phyloP scores from a whole-genome alignment of 805 yeast genomes.

The Yamadazyma laniorum region DNA sequence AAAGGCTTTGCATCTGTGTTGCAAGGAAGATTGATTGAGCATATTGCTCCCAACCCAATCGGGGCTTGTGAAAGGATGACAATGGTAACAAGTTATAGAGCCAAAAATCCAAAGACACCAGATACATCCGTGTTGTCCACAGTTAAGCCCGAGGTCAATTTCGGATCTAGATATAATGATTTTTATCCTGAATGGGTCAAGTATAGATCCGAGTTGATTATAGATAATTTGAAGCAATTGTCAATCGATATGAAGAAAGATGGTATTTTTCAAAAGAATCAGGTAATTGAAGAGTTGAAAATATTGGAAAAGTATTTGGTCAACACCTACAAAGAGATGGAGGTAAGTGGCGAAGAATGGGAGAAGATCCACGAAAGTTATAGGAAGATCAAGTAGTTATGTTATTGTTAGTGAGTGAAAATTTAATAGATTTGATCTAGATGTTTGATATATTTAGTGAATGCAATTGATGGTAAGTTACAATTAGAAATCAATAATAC shows the following conservation, averaged over 20 bases:
- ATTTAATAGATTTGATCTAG: too few relatives aligned
- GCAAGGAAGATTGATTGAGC: slow-evolving; percentile 41
- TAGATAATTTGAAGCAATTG: slow-evolving; percentile 23
- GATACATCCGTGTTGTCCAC: slow-evolving; percentile 36
- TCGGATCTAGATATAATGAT: slow-evolving; percentile 32
- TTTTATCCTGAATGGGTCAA: slow-evolving; percentile 40
- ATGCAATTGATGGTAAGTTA: too few relatives aligned
- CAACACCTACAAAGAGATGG: slow-evolving; percentile 28
- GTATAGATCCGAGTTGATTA: slow-evolving; percentile 27
- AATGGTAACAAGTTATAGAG: slow-evolving; percentile 41
- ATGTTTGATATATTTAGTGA: too few relatives aligned
- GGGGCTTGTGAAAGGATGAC: slow-evolving; percentile 39
- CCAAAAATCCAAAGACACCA: slow-evolving; percentile 25
- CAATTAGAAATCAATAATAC: too few relatives aligned
- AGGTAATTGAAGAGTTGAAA: slow-evolving; percentile 19
- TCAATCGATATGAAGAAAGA: slow-evolving; percentile 11
- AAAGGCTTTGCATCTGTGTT: slow-evolving; percentile 37
- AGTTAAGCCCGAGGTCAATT: slow-evolving; percentile 39
- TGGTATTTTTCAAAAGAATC: slow-evolving; percentile 26
- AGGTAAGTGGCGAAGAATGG: slow-evolving; percentile 15
- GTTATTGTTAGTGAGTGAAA: not conserved
- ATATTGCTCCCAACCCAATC: slow-evolving; percentile 39
- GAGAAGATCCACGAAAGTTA: slow-evolving; percentile 1
- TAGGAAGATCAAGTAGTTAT: not conserved
- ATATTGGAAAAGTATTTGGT: slow-evolving; percentile 22